phyloP scores from a whole-genome alignment of 345 rosid genomes.

The Chamaenerion angustifolium region DNA sequence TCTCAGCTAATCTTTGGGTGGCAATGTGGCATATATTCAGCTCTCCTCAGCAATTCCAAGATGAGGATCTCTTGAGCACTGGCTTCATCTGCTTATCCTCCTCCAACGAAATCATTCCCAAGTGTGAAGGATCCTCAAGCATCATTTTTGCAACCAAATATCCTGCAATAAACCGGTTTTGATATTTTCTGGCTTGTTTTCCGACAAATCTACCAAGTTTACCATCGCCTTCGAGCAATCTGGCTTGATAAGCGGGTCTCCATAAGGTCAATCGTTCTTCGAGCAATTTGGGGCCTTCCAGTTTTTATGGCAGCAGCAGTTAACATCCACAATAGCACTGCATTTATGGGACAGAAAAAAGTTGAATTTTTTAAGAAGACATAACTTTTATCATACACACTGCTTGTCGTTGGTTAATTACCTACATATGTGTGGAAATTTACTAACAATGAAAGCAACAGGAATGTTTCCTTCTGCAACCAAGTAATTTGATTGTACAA shows the following conservation, averaged over 20 bases:
- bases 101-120: constrained; percentile 27
- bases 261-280: constrained; percentile 19
- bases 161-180: constrained; percentile 27
- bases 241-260: constrained; percentile 20
- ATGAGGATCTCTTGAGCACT: constrained; percentile 14
- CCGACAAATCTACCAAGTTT: constrained; percentile 23
- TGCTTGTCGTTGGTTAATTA: too few relatives aligned
- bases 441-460: too few relatives aligned
- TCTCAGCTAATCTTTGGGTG: too few relatives aligned
- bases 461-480: too few relatives aligned
- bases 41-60: constrained; percentile 16
- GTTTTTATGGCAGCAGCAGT: constrained; percentile 29
- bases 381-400: background rate
- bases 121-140: constrained; percentile 27
- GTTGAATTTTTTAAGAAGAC: too few relatives aligned
- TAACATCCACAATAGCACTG: constrained; percentile 31
- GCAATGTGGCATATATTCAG: too few relatives aligned
- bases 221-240: constrained; percentile 29
- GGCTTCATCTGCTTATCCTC: constrained; percentile 30
- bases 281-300: constrained; percentile 28
- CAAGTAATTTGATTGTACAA: too few relatives aligned
- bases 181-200: constrained; percentile 25
- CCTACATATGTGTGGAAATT: too few relatives aligned
- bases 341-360: too few relatives aligned
- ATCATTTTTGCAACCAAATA: constrained; percentile 31